Conservation (phyloP, 2,329 filamentous ascomycete genomes). For the Botrytis hyacinthi region DNA sequence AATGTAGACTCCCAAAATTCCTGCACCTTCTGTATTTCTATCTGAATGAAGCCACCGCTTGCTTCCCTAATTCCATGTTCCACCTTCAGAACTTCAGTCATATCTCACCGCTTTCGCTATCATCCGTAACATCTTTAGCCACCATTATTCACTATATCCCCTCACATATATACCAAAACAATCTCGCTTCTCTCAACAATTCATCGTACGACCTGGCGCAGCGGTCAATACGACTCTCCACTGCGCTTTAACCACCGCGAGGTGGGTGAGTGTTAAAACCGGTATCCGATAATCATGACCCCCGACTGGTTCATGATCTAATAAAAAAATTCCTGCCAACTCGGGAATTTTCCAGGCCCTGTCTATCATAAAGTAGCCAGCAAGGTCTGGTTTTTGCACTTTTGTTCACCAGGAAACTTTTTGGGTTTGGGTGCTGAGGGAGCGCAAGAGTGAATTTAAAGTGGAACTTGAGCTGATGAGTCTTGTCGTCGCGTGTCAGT, state of each 20-base stretch:
- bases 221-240: neutral
- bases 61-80: neutral
- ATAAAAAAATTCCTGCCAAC: no score
- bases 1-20: neutral
- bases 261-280: neutral
- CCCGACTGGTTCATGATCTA: no score
- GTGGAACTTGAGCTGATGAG: neutral
- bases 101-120: neutral
- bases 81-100: neutral
- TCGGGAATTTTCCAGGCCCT: no score
- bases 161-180: neutral
- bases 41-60: neutral
- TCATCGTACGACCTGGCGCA: neutral
- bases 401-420: neutral
- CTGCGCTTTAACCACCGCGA: neutral
- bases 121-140: neutral
- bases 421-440: neutral
- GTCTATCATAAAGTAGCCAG: no score
- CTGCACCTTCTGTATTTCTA: neutral
- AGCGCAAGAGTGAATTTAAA: neutral
- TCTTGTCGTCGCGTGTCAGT: neutral
- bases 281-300: no score
- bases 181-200: neutral
- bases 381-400: neutral
- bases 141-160: neutral